Percentiles rank a stretch among this genome's conserved stretches.
Conservation (phyloP, 2,329 filamentous ascomycete genomes). For the Fusarium sacchari region DNA sequence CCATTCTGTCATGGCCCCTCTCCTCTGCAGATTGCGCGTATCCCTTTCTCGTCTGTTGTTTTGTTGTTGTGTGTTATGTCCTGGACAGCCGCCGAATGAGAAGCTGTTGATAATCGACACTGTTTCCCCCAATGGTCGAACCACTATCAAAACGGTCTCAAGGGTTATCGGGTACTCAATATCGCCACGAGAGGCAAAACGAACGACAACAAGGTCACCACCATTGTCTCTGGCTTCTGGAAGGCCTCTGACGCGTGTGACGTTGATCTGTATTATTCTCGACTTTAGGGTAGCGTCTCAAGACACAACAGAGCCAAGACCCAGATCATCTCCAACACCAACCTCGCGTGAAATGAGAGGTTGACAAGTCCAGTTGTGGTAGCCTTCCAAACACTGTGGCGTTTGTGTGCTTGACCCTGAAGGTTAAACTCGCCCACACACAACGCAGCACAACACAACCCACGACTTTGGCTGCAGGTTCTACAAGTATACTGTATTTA, state of each 20-base stretch:
- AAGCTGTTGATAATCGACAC: slow-evolving; percentile 21
- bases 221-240: slow-evolving; percentile 23
- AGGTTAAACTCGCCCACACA: slow-evolving; percentile 23
- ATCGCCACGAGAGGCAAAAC: slow-evolving; percentile 33
- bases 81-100: slow-evolving; percentile 29
- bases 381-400: slow-evolving; percentile 15
- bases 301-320: slow-evolving; percentile 18
- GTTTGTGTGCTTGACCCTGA: slow-evolving; percentile 3
- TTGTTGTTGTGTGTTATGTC: slow-evolving; percentile 17
- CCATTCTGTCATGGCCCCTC: slow-evolving; percentile 29
- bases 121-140: slow-evolving; percentile 27
- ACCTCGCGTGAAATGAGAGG: slow-evolving; percentile 17
- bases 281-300: slow-evolving; percentile 25
- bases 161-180: slow-evolving; percentile 3
- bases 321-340: slow-evolving; percentile 15
- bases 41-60: background rate
- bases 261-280: background rate
- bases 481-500: background rate
- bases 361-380: slow-evolving; percentile 17
- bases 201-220: slow-evolving; percentile 10
- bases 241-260: slow-evolving; percentile 20
- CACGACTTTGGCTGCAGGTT: slow-evolving; percentile 15
- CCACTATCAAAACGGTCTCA: slow-evolving; percentile 12
- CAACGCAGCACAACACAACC: background rate
- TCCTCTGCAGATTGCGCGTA: slow-evolving; percentile 32